These are phyloP conservation scores for Nakazawaea wickerhamii DNA, from an alignment of 805 yeast genomes.

Conservation along the genomic window DNA sequence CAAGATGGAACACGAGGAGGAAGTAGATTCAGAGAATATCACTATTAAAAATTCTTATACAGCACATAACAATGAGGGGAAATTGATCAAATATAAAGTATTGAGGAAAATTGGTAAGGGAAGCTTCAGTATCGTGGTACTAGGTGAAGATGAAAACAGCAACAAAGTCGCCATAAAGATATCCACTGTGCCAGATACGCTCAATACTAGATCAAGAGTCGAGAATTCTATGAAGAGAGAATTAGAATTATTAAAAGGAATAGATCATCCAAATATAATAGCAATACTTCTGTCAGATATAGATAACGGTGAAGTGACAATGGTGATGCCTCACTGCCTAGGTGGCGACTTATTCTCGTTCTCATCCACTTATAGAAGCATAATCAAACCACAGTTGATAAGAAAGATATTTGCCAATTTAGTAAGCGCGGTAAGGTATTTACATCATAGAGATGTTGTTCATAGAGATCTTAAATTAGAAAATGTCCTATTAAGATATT, in stretches of 20 bases:
- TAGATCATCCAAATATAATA: conserved; percentile 69
- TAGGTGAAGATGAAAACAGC: conserved; percentile 23
- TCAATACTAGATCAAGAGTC: conserved; percentile 41
- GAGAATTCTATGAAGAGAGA: conserved; percentile 71
- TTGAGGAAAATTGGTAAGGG: conserved; percentile 55
- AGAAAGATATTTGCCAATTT: conserved; percentile 67
- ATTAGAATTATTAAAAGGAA: conserved; percentile 50
- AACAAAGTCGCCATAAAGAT: conserved; percentile 69
- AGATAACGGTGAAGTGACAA: conserved; percentile 25
- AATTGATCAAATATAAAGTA: conserved; percentile 27
- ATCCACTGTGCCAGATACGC: conserved; percentile 30
- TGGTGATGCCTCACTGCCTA: conserved; percentile 68
- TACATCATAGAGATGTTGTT: conserved; percentile 64
- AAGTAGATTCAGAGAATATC: conserved; percentile 9
- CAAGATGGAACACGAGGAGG: conserved; percentile 10
- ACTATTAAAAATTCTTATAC: not conserved
- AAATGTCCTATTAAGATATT: conserved; percentile 50
- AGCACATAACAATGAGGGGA: conserved; percentile 12
- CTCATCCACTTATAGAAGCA: conserved; percentile 36
- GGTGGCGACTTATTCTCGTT: conserved; percentile 86
- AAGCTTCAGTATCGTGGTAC: conserved; percentile 59
- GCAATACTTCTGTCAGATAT: conserved; percentile 48
- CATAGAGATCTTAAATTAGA: conserved; percentile 93
- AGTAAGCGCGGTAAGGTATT: conserved; percentile 59
- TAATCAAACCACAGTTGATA: conserved; percentile 43